Conservation (phyloP, 805 yeast genomes). For the Zygoascus tannicola region DNA sequence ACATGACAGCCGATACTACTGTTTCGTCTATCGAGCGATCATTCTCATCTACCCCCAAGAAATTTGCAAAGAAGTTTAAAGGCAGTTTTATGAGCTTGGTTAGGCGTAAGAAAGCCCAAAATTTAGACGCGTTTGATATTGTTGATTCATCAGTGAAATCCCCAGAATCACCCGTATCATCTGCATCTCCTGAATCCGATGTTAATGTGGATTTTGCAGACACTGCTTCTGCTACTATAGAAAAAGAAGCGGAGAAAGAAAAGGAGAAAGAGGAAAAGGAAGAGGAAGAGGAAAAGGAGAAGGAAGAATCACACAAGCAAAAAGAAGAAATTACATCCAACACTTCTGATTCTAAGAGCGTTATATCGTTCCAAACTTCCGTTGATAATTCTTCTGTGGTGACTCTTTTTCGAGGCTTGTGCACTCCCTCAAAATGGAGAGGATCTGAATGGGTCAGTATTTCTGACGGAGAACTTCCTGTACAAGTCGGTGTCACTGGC, state of each 20-base stretch:
- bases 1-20: not conserved
- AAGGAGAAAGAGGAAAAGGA: not conserved
- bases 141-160: not conserved
- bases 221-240: too few relatives aligned
- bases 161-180: not conserved
- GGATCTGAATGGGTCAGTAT: slow-evolving; percentile 12
- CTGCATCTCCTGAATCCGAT: not conserved
- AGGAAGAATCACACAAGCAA: too few relatives aligned
- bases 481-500: slow-evolving; percentile 14
- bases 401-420: slow-evolving; percentile 12
- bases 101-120: not conserved
- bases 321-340: not conserved
- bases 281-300: not conserved
- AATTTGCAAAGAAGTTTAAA: not conserved
- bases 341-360: not conserved
- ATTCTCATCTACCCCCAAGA: not conserved
- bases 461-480: slow-evolving; percentile 5
- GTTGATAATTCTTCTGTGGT: slow-evolving; percentile 5
- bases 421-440: slow-evolving; percentile 13
- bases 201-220: too few relatives aligned
- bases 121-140: not conserved
- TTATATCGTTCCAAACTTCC: not conserved
- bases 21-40: not conserved
- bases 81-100: not conserved
- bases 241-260: not conserved